phyloP scores from a whole-genome alignment of 73 alveolate species.

The Effrenium voratum region DNA sequence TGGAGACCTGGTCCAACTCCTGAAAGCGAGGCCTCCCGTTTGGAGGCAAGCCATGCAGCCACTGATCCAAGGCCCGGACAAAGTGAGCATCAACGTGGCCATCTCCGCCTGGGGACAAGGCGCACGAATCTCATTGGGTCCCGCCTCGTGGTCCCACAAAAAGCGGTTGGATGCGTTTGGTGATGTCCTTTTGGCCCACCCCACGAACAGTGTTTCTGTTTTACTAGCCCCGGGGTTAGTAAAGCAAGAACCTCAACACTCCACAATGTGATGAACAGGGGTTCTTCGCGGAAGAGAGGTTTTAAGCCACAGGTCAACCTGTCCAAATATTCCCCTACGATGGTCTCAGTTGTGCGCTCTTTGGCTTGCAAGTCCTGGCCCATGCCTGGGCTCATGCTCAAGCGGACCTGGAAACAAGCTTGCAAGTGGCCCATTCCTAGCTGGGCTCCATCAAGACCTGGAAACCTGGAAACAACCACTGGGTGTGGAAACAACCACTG shows the following conservation, averaged over 20 bases:
- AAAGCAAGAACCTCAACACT: not conserved
- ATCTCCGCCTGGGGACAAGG: constrained; percentile 61
- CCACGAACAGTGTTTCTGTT: not conserved
- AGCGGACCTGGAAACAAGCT: too few species aligned
- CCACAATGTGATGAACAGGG: not conserved
- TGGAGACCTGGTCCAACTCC: not conserved
- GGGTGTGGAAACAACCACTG: too few species aligned
- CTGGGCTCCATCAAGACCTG: too few species aligned
- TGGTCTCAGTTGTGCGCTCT: too few species aligned
- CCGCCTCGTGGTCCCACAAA: not conserved
- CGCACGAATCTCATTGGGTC: not conserved
- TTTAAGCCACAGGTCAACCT: too few species aligned
- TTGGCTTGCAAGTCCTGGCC: too few species aligned
- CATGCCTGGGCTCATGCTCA: too few species aligned
- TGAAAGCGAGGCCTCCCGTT: not conserved
- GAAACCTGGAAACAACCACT: too few species aligned
- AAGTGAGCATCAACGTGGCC: constrained; percentile 50
- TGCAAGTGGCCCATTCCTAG: too few species aligned
- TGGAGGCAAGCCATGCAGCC: not conserved
- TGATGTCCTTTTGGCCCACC: not conserved
- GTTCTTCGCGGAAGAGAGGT: too few species aligned
- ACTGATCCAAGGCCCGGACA: constrained; percentile 40
- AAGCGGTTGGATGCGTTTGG: not conserved
- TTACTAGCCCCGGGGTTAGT: not conserved
- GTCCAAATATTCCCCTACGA: too few species aligned